Conservation (phyloP, 176 grass and related monocot species). For the Musa troglodytarum region DNA sequence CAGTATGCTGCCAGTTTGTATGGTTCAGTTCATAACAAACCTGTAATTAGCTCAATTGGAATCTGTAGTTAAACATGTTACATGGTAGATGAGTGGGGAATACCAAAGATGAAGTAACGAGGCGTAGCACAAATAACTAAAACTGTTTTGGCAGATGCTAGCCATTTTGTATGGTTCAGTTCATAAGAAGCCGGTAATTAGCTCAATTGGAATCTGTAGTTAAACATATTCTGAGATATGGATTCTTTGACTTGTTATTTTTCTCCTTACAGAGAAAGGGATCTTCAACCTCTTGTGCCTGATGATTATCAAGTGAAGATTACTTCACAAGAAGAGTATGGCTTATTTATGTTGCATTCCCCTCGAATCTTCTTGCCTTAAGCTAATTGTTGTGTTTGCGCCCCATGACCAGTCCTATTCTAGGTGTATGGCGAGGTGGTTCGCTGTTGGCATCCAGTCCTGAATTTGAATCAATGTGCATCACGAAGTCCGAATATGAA, state of each 20-base stretch:
- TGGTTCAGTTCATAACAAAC: neutral
- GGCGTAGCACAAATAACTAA: no score
- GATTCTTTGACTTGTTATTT: neutral
- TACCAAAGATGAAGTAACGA: no score
- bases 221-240: no score
- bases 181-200: neutral
- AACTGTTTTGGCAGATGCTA: no score
- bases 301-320: conserved; percentile 73
- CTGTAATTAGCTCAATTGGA: neutral
- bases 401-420: conserved; percentile 45
- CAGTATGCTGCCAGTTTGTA: neutral
- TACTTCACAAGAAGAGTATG: conserved; percentile 73
- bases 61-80: neutral
- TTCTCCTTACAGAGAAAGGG: conserved; percentile 53
- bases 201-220: neutral
- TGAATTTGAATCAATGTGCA: conserved; percentile 73
- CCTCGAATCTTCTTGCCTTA: neutral
- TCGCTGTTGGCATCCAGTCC: conserved; percentile 71
- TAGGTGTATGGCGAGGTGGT: conserved; percentile 85
- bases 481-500: conserved; percentile 81
- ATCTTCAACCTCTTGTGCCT: conserved; percentile 74
- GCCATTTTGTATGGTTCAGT: neutral
- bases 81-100: no score
- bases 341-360: neutral
- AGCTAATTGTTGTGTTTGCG: neutral